Conservation (phyloP, 129 eudicot species). For the Flaveria bidentis region DNA sequence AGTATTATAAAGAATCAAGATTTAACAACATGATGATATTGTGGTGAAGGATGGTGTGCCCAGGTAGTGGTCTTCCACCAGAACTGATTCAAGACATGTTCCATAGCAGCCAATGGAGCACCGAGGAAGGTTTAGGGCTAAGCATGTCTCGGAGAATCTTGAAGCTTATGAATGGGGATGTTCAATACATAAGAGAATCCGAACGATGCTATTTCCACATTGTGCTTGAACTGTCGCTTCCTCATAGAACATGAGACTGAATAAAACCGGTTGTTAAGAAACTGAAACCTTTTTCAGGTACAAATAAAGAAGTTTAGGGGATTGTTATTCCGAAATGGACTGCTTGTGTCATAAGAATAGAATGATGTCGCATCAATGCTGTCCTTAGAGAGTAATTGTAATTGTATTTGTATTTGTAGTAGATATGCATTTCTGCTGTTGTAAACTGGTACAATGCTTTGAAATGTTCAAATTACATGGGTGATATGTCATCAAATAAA, state of each 20-base stretch:
- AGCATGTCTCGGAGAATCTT: conserved; percentile 78
- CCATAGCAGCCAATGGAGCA: conserved; percentile 70
- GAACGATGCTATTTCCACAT: conserved; percentile 79
- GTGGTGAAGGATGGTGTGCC: conserved; percentile 69
- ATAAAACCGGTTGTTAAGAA: neutral
- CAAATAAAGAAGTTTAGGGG: conserved; percentile 21
- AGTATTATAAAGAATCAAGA: too few species aligned
- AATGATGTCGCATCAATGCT: neutral
- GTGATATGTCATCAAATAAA: neutral
- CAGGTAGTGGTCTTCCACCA: conserved; percentile 85
- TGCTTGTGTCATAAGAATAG: conserved; percentile 4
- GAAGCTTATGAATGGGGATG: conserved; percentile 88
- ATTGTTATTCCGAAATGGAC: neutral
- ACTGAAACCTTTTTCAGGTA: neutral
- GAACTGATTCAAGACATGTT: conserved; percentile 91
- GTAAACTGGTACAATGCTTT: neutral
- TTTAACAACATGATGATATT: neutral
- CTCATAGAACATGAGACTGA: conserved; percentile 14
- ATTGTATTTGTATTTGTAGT: conserved; percentile 16
- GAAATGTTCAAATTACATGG: neutral
- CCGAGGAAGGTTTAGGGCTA: conserved; percentile 83
- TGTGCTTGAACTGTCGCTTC: conserved; percentile 56
- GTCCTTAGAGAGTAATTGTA: neutral
- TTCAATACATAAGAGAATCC: conserved; percentile 85
- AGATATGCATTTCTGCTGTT: conserved; percentile 15